Conservation (phyloP, 805 yeast genomes). For the Metschnikowia dekortorum region DNA sequence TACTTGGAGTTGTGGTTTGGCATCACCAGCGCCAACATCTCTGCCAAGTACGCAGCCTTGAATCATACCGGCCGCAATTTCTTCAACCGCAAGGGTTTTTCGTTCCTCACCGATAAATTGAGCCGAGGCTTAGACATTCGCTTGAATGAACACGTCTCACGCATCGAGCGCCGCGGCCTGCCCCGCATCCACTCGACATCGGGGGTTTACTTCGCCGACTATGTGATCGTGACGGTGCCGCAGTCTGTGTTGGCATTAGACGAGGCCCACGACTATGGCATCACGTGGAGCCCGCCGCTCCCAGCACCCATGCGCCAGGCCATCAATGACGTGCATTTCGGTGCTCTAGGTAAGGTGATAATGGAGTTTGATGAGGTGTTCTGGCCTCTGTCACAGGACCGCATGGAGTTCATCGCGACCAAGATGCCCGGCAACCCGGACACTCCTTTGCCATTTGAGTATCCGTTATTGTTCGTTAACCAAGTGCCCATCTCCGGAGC, state of each 20-base stretch:
- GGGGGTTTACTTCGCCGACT: conserved; percentile 43
- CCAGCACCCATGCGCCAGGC: conserved; percentile 44
- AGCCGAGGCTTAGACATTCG: conserved; percentile 33
- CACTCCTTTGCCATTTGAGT: conserved; percentile 46
- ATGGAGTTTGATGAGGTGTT: conserved; percentile 60
- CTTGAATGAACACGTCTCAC: conserved; percentile 39
- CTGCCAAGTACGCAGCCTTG: conserved; percentile 65
- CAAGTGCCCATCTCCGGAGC: conserved; percentile 29
- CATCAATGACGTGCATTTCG: conserved; percentile 50
- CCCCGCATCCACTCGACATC: conserved; percentile 24
- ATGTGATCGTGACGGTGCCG: conserved; percentile 71
- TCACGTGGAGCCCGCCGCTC: conserved; percentile 52
- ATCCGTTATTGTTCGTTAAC: conserved; percentile 62
- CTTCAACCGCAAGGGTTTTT: conserved; percentile 59
- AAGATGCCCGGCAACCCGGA: conserved; percentile 14
- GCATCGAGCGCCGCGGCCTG: conserved; percentile 26
- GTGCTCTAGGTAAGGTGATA: conserved; percentile 68
- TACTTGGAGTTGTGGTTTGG: conserved; percentile 80
- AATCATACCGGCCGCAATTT: conserved; percentile 78
- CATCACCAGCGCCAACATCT: conserved; percentile 57
- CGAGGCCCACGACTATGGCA: conserved; percentile 37
- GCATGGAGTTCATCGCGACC: conserved; percentile 17
- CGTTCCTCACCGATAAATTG: conserved; percentile 43
- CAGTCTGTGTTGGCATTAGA: conserved; percentile 58
- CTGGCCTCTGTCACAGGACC: conserved; percentile 47